Conservation (phyloP, 345 rosid species). For the Lagerstroemia speciosa region DNA sequence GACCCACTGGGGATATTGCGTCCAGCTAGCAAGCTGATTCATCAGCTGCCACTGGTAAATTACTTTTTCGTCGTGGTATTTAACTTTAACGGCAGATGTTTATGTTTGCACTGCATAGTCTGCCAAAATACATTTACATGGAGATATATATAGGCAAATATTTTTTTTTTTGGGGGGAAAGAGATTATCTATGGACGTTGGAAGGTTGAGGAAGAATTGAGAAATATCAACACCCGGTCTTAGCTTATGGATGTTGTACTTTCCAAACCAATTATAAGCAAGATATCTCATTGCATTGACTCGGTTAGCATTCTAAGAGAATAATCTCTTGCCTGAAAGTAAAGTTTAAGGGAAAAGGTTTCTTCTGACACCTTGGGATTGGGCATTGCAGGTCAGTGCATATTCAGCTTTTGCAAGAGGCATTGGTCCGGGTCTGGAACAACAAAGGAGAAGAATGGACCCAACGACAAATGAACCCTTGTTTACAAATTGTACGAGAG, state of each 20-base stretch:
- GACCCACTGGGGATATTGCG: constrained; percentile 88
- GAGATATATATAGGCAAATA: not conserved
- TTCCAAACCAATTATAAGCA: not conserved
- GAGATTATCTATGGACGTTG: too few relatives aligned
- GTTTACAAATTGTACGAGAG: constrained; percentile 90
- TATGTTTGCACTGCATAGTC: not conserved
- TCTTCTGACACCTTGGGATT: not conserved
- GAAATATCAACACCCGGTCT: too few relatives aligned
- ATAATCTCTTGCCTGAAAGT: not conserved
- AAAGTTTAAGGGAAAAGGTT: too few relatives aligned
- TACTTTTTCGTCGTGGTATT: not conserved
- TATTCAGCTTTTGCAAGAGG: constrained; percentile 84
- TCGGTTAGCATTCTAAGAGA: not conserved
- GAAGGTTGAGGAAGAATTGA: too few relatives aligned
- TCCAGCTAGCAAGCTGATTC: constrained; percentile 79
- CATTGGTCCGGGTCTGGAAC: constrained; percentile 44
- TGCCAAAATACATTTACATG: not conserved
- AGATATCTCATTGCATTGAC: not conserved
- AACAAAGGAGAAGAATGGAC: constrained; percentile 86
- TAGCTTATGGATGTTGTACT: too few relatives aligned
- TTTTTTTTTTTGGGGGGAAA: too few relatives aligned
- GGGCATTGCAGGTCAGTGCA: constrained; percentile 75
- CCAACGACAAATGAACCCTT: constrained; percentile 77
- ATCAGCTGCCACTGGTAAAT: constrained; percentile 89
- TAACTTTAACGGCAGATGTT: not conserved